Evolutionary conservation across 2,329 filamentous ascomycete species (phyloP), one percentile per base, ranked within the genome.

Genomic region (Atkinsonella texensis): DNA sequence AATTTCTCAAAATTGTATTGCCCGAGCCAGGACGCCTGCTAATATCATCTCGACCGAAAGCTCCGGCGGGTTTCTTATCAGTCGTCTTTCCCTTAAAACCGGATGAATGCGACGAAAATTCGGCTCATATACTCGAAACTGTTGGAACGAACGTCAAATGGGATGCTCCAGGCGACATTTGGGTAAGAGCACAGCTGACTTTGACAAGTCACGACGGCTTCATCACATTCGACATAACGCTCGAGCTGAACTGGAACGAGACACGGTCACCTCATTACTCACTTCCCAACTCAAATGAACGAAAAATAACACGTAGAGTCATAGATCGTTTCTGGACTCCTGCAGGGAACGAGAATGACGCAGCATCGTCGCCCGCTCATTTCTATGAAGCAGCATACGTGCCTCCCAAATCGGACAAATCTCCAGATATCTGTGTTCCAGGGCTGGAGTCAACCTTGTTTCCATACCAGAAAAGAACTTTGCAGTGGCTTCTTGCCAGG

Each of bases 311-410:
- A 31, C 62, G 66, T 38, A 47, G 45, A 2, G 54, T 75, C 11
- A 59, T 76, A 23, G 58, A 68, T n/a, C 55, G 55, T 1, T 67
- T 72, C 48, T 66, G 71, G 13, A 60, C 63, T 8, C 40, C 45
- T 12, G 23, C 50, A 5, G 46, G 38, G 11, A 20, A 49, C 1
- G 18, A 48, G 9, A 32, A 48, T 23, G 49, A 51, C 47, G 50
- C 59, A 53, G 59, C 59, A 18, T 70, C 65, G 63, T 74, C 73
- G 2, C 74, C 76, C 0, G 72, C 75, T 58, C 71, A 72, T 52
- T 90, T 90, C 61, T 90, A 89, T 59, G 76, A 85, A 49, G 79
- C 80, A 15, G 82, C 85, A 1, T 76, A 82, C 59, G 74, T 83
- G 2, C 82, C 86, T 1, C 56, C 69, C 11, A 69, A 68, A n/a